A percentile compares a stretch with the other conserved stretches of the same genome.
phyloP scores from a whole-genome alignment of 148 eudicot species.

The Nyssa sinensis region DNA sequence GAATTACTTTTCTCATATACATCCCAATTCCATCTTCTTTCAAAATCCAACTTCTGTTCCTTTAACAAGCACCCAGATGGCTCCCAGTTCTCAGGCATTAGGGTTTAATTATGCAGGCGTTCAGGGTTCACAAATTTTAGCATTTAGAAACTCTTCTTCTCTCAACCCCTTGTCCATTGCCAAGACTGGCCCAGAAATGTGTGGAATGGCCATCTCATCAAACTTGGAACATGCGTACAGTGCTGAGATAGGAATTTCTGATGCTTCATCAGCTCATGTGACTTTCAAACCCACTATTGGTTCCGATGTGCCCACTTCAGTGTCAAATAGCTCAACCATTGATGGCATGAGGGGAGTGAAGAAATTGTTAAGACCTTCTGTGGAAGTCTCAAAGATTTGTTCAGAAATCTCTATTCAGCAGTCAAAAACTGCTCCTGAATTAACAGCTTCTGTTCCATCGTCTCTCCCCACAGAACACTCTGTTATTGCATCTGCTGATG shows the following conservation, averaged over 20 bases:
- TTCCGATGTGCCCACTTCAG: no score
- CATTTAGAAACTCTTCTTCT: slow-evolving; percentile 32
- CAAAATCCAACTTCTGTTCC: slow-evolving; percentile 50
- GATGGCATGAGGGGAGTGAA: no score
- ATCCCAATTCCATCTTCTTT: slow-evolving; percentile 28
- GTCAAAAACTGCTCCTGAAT: slow-evolving; percentile 27
- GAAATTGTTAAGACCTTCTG: no score
- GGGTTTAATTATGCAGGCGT: slow-evolving; percentile 50
- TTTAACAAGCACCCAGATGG: slow-evolving; percentile 27
- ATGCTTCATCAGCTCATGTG: slow-evolving; percentile 36
- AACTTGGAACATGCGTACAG: slow-evolving; percentile 25
- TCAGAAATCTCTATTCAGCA: slow-evolving; percentile 27
- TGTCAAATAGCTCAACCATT: no score
- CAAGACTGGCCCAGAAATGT: slow-evolving; percentile 6
- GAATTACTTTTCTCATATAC: slow-evolving; percentile 46
- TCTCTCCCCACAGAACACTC: no score
- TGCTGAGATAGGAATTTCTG: slow-evolving; percentile 3
- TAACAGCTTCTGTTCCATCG: no score
- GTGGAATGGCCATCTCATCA: slow-evolving; percentile 24
- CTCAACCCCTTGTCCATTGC: slow-evolving; percentile 25
- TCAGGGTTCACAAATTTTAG: slow-evolving; percentile 33
- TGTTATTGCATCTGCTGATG: slow-evolving; percentile 18
- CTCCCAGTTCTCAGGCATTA: slow-evolving; percentile 53
- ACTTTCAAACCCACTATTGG: slow-evolving; percentile 46
- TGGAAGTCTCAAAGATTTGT: slow-evolving; percentile 28